Evolutionary conservation across 306 rosid genomes (phyloP).

Genomic region (Cicer arietinum): DNA sequence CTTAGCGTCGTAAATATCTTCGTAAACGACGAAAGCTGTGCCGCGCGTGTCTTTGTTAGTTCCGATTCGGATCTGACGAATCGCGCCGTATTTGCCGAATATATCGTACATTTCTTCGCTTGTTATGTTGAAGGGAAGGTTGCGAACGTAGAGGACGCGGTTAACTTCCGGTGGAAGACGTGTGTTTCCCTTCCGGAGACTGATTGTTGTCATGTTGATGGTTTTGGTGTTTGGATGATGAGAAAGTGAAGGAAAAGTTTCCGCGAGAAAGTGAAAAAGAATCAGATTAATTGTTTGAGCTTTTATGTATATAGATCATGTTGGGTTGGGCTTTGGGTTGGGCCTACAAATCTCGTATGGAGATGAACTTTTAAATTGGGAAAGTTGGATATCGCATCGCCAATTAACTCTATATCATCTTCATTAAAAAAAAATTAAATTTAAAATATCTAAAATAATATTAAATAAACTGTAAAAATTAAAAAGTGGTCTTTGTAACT

Average conservation of each 20-base stretch:
- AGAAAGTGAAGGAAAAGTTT: neutral
- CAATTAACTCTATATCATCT: too few species aligned
- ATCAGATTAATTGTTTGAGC: neutral
- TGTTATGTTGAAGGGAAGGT: slow-evolving; percentile 92
- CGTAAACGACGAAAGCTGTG: slow-evolving; percentile 96
- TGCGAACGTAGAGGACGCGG: slow-evolving; percentile 84
- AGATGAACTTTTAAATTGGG: too few species aligned
- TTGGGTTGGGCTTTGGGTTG: neutral
- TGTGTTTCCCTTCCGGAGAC: slow-evolving; percentile 89
- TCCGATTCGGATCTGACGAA: slow-evolving; percentile 93
- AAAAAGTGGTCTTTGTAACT: too few species aligned
- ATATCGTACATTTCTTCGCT: slow-evolving; percentile 99
- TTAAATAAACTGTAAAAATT: too few species aligned
- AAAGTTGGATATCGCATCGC: too few species aligned
- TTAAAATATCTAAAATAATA: too few species aligned
- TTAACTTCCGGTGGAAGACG: slow-evolving; percentile 97
- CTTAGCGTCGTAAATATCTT: slow-evolving; percentile 97
- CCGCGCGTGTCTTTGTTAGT: slow-evolving; percentile 96
- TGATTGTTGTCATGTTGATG: slow-evolving; percentile 71
- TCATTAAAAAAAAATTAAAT: too few species aligned
- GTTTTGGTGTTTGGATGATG: slow-evolving; percentile 9
- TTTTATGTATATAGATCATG: neutral
- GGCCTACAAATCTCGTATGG: neutral
- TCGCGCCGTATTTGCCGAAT: slow-evolving; percentile 96
- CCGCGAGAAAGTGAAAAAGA: neutral